Evolutionary conservation across 495 filamentous ascomycete genomes (phyloP), one percentile per base, ranked within the genome.

Genomic region (Podospora anserina): DNA sequence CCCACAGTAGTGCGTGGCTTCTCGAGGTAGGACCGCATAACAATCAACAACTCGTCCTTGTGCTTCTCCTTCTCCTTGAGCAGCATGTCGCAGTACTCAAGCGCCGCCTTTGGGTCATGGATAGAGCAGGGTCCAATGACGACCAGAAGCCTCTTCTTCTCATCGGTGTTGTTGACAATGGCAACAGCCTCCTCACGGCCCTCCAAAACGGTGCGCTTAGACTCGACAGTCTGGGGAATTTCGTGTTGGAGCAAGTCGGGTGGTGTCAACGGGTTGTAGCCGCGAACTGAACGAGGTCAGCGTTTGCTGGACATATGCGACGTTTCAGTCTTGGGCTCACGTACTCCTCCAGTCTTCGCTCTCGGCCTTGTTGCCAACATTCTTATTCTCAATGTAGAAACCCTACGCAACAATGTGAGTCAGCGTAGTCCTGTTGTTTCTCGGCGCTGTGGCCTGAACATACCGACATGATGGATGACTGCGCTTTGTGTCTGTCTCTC

Each of bases 1-100:
- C 96, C 96, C 18, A 99, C 94, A 0, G 96, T 99, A 16, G 96
- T 99, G 71, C 96, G 89, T 26, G 96, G 96, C 83, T 99, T 99
- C 84, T 99, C 96, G 32, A 99, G 88, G 85, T 99, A 99, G 63
- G 92, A 91, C 61, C 96, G 91, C 96, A 99, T 99, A 54, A 98
- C 89, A 70, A 99, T 96, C 63, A 97, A 81, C 16, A 99, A 85
- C 74, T 97, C 92, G 73, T 92, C 87, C 71, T 89, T 82, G 85
- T 97, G 91, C 82, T 97, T 97, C 77, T 94, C 86, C 79, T 96
- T 95, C 76, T 97, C 82, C 72, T 86, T 83, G 69, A 94, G 70
- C 66, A 99, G 83, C 67, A 90, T 86, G 71, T 92, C 89, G 82
- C 92, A 95, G 87, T 99, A 99, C 77, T 97, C 93, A 65, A 97